phyloP scores from a whole-genome alignment of 1,284 basidiomycete genomes.

The Mixia osmundae region DNA sequence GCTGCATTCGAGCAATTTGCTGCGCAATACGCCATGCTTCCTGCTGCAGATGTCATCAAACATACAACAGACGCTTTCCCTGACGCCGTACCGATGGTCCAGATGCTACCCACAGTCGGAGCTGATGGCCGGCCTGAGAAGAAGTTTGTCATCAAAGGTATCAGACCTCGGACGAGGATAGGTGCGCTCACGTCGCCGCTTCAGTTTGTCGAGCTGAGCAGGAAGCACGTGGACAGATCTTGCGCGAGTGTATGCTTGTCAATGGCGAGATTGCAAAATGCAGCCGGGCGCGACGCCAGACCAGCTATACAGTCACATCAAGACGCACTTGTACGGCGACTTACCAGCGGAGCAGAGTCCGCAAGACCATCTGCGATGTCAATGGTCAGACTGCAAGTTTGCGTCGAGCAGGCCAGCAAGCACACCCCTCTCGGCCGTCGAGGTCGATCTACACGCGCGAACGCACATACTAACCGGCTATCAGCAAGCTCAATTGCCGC shows the following conservation, averaged over 20 bases:
- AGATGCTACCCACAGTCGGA: no score
- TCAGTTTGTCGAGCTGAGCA: not conserved
- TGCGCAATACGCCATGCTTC: not conserved
- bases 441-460: not conserved
- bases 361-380: not conserved
- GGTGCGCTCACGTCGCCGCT: not conserved
- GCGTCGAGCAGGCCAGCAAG: not conserved
- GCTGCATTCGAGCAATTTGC: not conserved
- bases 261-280: no score
- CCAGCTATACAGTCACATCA: not conserved
- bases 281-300: no score
- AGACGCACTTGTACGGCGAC: no score
- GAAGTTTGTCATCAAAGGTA: conserved; percentile 2
- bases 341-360: not conserved
- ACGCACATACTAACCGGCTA: not conserved
- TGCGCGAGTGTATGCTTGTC: no score
- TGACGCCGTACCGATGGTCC: not conserved
- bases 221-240: not conserved
- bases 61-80: not conserved
- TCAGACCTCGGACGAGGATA: not conserved
- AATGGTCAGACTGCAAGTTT: no score
- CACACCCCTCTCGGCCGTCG: not conserved
- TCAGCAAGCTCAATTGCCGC: not conserved
- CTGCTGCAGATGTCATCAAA: conserved; percentile 2
- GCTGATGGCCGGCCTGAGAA: not conserved